Evolutionary conservation across 805 yeast genomes (phyloP), one percentile per base, ranked within the genome.

Genomic region (Lachancea sp.): DNA sequence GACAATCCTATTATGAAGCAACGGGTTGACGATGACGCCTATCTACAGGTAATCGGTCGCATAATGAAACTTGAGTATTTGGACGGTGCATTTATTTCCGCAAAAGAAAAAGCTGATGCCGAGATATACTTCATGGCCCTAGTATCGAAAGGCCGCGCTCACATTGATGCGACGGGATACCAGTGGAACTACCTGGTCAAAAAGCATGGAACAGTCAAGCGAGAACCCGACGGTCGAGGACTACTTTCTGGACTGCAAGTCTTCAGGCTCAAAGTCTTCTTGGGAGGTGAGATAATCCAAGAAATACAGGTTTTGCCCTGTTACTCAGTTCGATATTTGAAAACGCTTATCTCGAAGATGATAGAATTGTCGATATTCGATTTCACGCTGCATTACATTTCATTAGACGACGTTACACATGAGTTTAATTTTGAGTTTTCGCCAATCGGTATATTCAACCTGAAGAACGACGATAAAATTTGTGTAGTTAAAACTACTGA

Each of bases 121-220:
- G 95, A 87, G 55, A 55, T 83, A 4, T 85, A 73, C 53, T 78
- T 83, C 45, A 63, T 83, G 21, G 68, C 78, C 4, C 69, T 69
- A 45, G 74, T 83, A 0, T 32, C 40, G 7, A 39, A 44, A 1
- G 52, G 54, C 1, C 54, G 59, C 5, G 49, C 64, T 36, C 30
- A 30, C 1, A 66, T 60, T 30, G 48, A 60, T 16, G 33, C 29
- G 12, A 29, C 13, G 4, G 38, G 36, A 15, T 25, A 24, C 15
- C 54, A 73, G 21, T 80, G 83, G 82, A 31, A 36, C 2, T 25
- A 56, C 19, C 65, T 77, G n/a, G 52, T 63, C 8, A 29, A 43
- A 2, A 26, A 20, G 19, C 37, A 38, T 24, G 37, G 37, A 8
- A 17, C 8, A 22, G 22, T 37, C 8, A 20, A 5, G 11, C 32